Conservation (phyloP, 129 eudicot genomes). For the Sambucus nigra region DNA sequence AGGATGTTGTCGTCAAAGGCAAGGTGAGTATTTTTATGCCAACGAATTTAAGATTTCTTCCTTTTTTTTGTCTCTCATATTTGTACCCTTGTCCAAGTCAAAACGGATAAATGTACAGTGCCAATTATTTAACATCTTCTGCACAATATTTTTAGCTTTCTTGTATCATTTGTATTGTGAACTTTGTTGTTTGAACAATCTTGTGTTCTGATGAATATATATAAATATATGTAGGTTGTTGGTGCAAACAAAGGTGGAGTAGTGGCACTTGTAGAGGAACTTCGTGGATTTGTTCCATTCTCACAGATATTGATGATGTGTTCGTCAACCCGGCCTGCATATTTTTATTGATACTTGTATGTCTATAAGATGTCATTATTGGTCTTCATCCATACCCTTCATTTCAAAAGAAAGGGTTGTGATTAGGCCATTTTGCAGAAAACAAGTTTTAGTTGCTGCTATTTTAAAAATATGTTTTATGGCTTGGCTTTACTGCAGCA, state of each 20-base stretch:
- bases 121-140: too few species aligned
- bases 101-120: not conserved
- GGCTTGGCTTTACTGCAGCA: too few species aligned
- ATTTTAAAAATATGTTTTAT: too few species aligned
- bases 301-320: conserved; percentile 74
- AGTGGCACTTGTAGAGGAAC: conserved; percentile 82
- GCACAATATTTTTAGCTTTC: not conserved
- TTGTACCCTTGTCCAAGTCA: not conserved
- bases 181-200: too few species aligned
- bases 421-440: too few species aligned
- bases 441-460: too few species aligned
- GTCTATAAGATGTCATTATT: not conserved
- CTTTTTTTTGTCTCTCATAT: not conserved
- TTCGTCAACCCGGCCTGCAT: not conserved
- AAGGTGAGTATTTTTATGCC: conserved; percentile 40
- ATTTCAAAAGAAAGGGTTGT: too few species aligned
- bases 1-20: conserved; percentile 76
- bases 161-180: too few species aligned
- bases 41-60: too few species aligned
- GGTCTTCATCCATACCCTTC: too few species aligned
- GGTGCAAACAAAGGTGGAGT: conserved; percentile 96
- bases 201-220: too few species aligned
- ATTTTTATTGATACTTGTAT: too few species aligned
- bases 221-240: conserved; percentile 44
- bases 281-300: conserved; percentile 90